These are phyloP conservation scores for Chernovozyma sophiae-reginae DNA, from an alignment of 1,139 yeast species.

Conservation along the genomic window DNA sequence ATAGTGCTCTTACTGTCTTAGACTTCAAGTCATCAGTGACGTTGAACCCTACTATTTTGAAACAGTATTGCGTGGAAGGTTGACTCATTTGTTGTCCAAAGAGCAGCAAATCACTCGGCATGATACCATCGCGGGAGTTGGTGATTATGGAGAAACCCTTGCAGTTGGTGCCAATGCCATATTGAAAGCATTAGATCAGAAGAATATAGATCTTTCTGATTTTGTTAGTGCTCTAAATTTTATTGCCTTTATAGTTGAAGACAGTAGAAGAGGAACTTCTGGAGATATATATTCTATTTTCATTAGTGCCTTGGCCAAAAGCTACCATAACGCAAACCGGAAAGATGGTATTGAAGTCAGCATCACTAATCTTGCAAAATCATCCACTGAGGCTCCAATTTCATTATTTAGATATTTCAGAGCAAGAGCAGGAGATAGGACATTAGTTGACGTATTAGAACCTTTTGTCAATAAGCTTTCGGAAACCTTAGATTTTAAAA, in stretches of 20 bases:
- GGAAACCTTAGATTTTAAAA: conserved; percentile 44
- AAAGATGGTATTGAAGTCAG: conserved; percentile 28
- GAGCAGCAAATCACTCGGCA: conserved; percentile 83
- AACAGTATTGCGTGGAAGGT: conserved; percentile 43
- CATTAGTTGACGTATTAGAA: conserved; percentile 80
- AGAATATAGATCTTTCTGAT: conserved; percentile 29
- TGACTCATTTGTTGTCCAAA: conserved; percentile 43
- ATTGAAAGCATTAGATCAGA: conserved; percentile 44
- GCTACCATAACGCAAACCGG: conserved; percentile 12
- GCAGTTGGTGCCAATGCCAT: conserved; percentile 79
- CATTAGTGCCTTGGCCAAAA: conserved; percentile 45
- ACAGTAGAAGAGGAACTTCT: conserved; percentile 94
- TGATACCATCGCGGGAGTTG: conserved; percentile 92
- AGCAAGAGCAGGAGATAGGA: conserved; percentile 88
- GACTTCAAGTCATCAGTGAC: too few species aligned
- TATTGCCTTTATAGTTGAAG: conserved; percentile 74
- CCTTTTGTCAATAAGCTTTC: conserved; percentile 73
- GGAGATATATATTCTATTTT: conserved; percentile 90
- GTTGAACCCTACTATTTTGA: conserved; percentile 33
- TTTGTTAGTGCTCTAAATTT: conserved; percentile 45
- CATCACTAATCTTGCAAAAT: too few species aligned
- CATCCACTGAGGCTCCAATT: conserved; percentile 29
- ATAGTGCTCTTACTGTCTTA: too few species aligned
- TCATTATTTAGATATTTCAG: conserved; percentile 65
- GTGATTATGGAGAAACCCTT: conserved; percentile 93